Evolutionary conservation across 1,139 yeast species (phyloP).

Genomic region (Scheffersomyces quercinus): DNA sequence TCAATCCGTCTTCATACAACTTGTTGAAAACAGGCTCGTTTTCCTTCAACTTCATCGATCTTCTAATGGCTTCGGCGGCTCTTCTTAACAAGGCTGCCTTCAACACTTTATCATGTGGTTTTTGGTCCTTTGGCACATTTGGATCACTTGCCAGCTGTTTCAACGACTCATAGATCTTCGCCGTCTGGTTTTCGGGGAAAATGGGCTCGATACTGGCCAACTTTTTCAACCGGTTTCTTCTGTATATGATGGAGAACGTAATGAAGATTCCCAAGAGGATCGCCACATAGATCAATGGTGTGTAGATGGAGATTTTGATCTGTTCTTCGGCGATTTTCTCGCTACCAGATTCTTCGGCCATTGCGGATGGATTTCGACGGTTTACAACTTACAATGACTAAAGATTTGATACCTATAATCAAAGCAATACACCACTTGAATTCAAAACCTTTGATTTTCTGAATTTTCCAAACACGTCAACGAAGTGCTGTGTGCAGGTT

Average conservation of each 20-base stretch:
- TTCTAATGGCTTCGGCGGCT: slow-evolving; percentile 71
- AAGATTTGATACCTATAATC: no score
- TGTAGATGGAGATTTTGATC: slow-evolving; percentile 69
- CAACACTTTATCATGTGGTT: slow-evolving; percentile 77
- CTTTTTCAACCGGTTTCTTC: slow-evolving; percentile 57
- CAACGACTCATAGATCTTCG: slow-evolving; percentile 63
- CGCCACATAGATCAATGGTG: slow-evolving; percentile 80
- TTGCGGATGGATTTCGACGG: slow-evolving; percentile 3
- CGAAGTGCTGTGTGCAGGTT: neutral
- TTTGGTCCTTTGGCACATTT: slow-evolving; percentile 37
- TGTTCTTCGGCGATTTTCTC: slow-evolving; percentile 22
- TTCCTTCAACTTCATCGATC: slow-evolving; percentile 71
- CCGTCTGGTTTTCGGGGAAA: slow-evolving; percentile 66
- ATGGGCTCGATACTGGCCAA: slow-evolving; percentile 65
- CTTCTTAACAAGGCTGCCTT: slow-evolving; percentile 82
- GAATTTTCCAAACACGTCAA: slow-evolving; percentile 5
- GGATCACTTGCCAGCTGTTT: slow-evolving; percentile 48
- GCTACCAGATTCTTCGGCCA: slow-evolving; percentile 29
- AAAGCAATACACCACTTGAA: no score
- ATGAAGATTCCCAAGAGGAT: slow-evolving; percentile 70
- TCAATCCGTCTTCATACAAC: slow-evolving; percentile 82
- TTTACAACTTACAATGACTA: no score
- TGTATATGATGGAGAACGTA: slow-evolving; percentile 71
- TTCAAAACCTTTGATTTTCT: no score
- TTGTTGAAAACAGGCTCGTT: slow-evolving; percentile 65